Percentiles rank a stretch among this genome's conserved stretches.
These are phyloP conservation scores for Cylindrotheca closterium DNA, from an alignment of 108 stramenopile genomes.

Conservation along the genomic window DNA sequence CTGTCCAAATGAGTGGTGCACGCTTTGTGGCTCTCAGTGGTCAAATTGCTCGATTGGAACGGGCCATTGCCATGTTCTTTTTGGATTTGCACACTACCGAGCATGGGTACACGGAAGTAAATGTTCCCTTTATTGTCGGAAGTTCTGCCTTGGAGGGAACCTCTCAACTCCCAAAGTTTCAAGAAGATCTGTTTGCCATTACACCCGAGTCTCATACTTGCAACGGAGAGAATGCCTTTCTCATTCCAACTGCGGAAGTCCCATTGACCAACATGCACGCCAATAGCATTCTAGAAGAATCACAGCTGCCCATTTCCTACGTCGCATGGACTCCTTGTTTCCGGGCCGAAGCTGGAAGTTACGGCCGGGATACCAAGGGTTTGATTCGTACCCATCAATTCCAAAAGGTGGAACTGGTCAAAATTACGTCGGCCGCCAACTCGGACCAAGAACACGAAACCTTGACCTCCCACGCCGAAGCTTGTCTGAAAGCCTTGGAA, in stretches of 20 bases:
- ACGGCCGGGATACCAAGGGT: constrained; percentile 94
- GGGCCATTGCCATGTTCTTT: constrained; percentile 92
- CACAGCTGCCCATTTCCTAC: constrained; percentile 84
- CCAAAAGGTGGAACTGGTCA: constrained; percentile 97
- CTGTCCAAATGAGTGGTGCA: constrained; percentile 90
- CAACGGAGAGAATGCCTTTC: constrained; percentile 96
- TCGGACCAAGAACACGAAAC: constrained; percentile 86
- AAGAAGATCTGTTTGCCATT: constrained; percentile 94
- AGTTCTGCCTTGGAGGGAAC: constrained; percentile 91
- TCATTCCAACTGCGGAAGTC: constrained; percentile 97
- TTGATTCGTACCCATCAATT: constrained; percentile 98
- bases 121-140: constrained; percentile 86
- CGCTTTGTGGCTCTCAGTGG: constrained; percentile 92
- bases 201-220: constrained; percentile 75
- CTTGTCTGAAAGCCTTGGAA: constrained; percentile 80
- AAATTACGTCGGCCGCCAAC: constrained; percentile 82
- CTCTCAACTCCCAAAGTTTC: constrained; percentile 96
- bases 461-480: constrained; percentile 85
- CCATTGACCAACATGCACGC: constrained; percentile 93
- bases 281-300: constrained; percentile 81
- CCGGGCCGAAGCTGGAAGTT: constrained; percentile 97
- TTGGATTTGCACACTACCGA: constrained; percentile 80
- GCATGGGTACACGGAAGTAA: constrained; percentile 92
- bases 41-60: constrained; percentile 85
- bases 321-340: constrained; percentile 95